phyloP scores from a whole-genome alignment of 1,284 basidiomycete species.

The Ceratobasidium sp. region DNA sequence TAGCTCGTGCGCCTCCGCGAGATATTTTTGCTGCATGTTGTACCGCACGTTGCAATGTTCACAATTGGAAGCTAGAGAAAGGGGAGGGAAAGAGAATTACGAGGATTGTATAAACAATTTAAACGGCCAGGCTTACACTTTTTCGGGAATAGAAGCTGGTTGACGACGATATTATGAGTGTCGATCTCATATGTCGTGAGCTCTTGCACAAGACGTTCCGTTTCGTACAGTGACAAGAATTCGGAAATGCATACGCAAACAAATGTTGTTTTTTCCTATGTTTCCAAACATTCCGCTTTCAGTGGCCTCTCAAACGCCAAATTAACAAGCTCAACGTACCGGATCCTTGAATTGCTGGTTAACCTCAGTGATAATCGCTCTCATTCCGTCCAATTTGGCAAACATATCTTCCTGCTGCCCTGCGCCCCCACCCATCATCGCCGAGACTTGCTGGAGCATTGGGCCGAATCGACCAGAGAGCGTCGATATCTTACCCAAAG shows the following conservation, averaged over 20 bases:
- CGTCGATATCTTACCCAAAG: slow-evolving; percentile 91
- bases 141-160: slow-evolving; percentile 95
- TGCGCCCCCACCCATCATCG: slow-evolving; percentile 89
- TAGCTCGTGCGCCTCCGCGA: slow-evolving; percentile 91
- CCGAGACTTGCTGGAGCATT: slow-evolving; percentile 94
- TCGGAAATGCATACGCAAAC: slow-evolving; percentile 99
- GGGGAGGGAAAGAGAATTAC: background rate
- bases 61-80: slow-evolving; percentile 81
- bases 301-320: background rate
- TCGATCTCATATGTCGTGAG: slow-evolving; percentile 97
- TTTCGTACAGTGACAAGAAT: slow-evolving; percentile 98
- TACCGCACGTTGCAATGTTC: slow-evolving; percentile 94
- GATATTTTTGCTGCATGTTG: slow-evolving; percentile 98
- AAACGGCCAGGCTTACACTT: slow-evolving; percentile 61
- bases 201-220: slow-evolving; percentile 96
- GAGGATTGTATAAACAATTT: no score
- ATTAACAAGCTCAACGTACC: slow-evolving; percentile 57
- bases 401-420: slow-evolving; percentile 97
- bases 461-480: slow-evolving; percentile 94
- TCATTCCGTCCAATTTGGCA: slow-evolving; percentile 96
- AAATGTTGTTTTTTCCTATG: slow-evolving; percentile 94
- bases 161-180: slow-evolving; percentile 98
- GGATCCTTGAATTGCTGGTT: slow-evolving; percentile 99
- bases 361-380: slow-evolving; percentile 96
- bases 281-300: background rate